Evolutionary conservation across 352 stramenopile genomes (phyloP).

Genomic region (Phytophthora boehmeriae): DNA sequence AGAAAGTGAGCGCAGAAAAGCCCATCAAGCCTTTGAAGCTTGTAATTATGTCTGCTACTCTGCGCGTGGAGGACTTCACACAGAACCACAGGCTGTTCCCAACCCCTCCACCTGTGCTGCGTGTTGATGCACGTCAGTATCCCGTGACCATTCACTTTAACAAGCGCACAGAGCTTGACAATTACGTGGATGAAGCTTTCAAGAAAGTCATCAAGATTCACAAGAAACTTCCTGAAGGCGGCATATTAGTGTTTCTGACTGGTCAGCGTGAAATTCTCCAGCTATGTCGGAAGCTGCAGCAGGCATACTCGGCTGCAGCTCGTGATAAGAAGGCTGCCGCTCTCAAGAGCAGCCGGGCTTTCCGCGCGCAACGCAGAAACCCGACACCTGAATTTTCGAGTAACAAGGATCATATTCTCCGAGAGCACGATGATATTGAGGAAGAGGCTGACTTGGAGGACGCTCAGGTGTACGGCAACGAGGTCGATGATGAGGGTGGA

Average conservation of each 20-base stretch:
- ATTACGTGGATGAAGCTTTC: slow-evolving; percentile 96
- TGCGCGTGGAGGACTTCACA: slow-evolving; percentile 97
- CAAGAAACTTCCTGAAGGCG: slow-evolving; percentile 95
- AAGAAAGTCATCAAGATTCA: slow-evolving; percentile 98
- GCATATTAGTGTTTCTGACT: slow-evolving; percentile 98
- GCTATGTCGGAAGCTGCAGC: slow-evolving; percentile 79
- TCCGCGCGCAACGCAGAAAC: slow-evolving; percentile 28
- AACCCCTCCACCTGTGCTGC: slow-evolving; percentile 91
- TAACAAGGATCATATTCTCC: slow-evolving; percentile 55
- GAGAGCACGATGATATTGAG: slow-evolving; percentile 85
- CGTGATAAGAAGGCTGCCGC: slow-evolving; percentile 46
- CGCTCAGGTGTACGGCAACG: slow-evolving; percentile 58
- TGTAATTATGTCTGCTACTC: slow-evolving; percentile 98
- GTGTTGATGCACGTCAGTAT: slow-evolving; percentile 94
- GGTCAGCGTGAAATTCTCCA: slow-evolving; percentile 96
- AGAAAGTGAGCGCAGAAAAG: slow-evolving; percentile 46
- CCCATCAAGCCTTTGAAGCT: slow-evolving; percentile 83
- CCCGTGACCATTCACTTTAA: slow-evolving; percentile 98
- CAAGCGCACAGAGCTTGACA: slow-evolving; percentile 96
- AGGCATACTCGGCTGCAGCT: slow-evolving; percentile 46
- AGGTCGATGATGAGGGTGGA: slow-evolving; percentile 50
- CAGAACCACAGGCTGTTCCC: slow-evolving; percentile 95
- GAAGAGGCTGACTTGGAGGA: slow-evolving; percentile 81
- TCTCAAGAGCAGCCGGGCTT: slow-evolving; percentile 25
- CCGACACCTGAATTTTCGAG: slow-evolving; percentile 10